Base-by-base conservation (phyloP, 176 grass and related monocot species). In the Ampelocalamus luodianensis region DNA sequence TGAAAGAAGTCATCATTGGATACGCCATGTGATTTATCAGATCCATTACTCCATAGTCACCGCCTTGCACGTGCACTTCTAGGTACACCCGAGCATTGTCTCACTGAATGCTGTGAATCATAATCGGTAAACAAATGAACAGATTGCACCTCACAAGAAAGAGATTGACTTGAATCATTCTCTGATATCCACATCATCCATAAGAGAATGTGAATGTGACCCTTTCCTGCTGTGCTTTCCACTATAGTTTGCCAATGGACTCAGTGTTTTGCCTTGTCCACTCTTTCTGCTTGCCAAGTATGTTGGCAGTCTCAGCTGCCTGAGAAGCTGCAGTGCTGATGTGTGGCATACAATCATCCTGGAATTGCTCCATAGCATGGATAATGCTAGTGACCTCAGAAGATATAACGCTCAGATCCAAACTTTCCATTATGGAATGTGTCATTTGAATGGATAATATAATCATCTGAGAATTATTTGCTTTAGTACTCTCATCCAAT, bases 361-460 rank as follows among this genome's bases (percentile, higher is more conserved):
- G 61, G 72, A 53, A 84, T 80, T 84, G 71, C 45, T 90, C 68
- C 66, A 96, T 67, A 49, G 72, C 89, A 83, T 79, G 8, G 27
- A 93, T 38, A 40, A 96, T 88, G 61, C 51, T 88, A 39, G 17
- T 63, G 62, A 91, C 86, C 86, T 96, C 91, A 81, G 89, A 96
- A 84, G 82, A 91, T 77, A 90, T 93, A 23, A 78, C 85, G 43
- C 65, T 87, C 3, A 72, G 58, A 72, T 96, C 81, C 17, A 96
- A 55, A 61, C 8, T 85, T 86, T 77, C 82, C 87, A 88, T 91
- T 78, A 96, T 82, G 27, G 55, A 89, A 46, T 90, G 74, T 26
- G 90, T 79, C 94, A 91, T 96, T 53, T 91, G 53, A 83, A 96
- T 88, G 18, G 91, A 88, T 46, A 71, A 78, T 62, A 91, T 56